These are phyloP conservation scores for Phenoliferia sp. DNA, from an alignment of 1,284 basidiomycete genomes.

Conservation along the genomic window DNA sequence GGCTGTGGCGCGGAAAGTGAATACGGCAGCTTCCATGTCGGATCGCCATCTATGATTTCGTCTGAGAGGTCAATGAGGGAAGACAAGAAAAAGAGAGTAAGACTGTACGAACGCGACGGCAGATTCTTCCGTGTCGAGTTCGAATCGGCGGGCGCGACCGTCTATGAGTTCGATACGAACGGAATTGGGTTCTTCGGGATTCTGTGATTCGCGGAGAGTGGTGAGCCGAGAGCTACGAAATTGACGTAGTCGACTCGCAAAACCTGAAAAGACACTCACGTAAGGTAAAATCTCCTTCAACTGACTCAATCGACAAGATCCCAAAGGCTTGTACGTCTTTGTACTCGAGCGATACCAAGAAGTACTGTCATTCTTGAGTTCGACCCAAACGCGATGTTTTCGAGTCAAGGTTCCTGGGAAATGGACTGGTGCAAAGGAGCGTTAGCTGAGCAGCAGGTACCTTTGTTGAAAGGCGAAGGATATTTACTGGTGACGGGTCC, in stretches of 20 bases:
- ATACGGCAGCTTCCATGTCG: background rate
- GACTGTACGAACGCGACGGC: slow-evolving; percentile 2
- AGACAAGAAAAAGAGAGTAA: background rate
- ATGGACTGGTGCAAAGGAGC: background rate
- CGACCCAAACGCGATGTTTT: slow-evolving; percentile 1
- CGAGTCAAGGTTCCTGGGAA: background rate
- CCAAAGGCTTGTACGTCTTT: slow-evolving; percentile 8
- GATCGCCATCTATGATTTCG: no score
- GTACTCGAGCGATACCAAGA: slow-evolving; percentile 1
- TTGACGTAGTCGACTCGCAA: background rate
- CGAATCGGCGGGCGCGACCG: background rate
- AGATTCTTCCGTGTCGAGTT: slow-evolving; percentile 5
- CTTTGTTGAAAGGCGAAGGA: background rate
- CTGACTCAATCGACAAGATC: background rate
- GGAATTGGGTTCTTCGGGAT: background rate
- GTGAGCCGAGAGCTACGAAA: background rate
- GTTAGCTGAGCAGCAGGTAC: background rate
- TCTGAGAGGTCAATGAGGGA: background rate
- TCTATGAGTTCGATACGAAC: background rate
- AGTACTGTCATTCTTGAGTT: background rate
- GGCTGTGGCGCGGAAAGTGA: slow-evolving; percentile 7
- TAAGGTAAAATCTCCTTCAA: slow-evolving; percentile 1
- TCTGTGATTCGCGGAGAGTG: background rate
- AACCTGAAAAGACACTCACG: background rate
- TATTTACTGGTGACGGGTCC: slow-evolving; percentile 1